phyloP scores from a whole-genome alignment of 441 rosid species.

The Biscutella laevigata region DNA sequence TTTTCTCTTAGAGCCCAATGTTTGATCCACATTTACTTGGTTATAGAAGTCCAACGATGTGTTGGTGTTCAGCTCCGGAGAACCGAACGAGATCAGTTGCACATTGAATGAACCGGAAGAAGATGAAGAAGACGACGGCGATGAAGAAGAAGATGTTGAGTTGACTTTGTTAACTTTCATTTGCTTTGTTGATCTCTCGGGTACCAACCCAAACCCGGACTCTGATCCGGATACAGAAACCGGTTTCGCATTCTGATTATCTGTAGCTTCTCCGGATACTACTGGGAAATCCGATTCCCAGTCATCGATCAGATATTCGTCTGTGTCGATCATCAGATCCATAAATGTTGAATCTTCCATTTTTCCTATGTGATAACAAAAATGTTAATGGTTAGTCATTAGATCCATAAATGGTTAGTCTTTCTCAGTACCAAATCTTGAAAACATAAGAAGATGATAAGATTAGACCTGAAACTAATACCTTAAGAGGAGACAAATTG shows the following conservation, averaged over 20 bases:
- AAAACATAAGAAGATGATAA: no score
- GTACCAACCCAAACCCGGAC: slow-evolving; percentile 2
- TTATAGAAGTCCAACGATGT: slow-evolving; percentile 20
- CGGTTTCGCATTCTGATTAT: no score
- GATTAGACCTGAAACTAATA: no score
- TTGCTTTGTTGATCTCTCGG: slow-evolving; percentile 8
- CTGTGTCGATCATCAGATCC: slow-evolving; percentile 25
- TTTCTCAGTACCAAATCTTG: no score
- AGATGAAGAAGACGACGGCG: slow-evolving; percentile 15
- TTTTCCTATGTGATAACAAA: background rate
- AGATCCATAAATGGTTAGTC: no score
- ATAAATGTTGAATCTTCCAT: slow-evolving; percentile 26
- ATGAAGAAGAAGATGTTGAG: slow-evolving; percentile 19
- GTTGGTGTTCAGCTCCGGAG: background rate
- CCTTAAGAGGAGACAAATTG: no score
- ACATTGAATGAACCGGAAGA: slow-evolving; percentile 16
- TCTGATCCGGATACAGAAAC: background rate
- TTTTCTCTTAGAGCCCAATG: slow-evolving; percentile 6
- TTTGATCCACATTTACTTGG: slow-evolving; percentile 2
- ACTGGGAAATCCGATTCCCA: slow-evolving; percentile 24
- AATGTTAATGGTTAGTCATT: no score
- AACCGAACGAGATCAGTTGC: slow-evolving; percentile 26
- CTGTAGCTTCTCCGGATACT: background rate
- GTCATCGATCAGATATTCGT: slow-evolving; percentile 24
- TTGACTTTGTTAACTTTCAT: background rate